phyloP scores from a whole-genome alignment of 2,329 filamentous ascomycete species.

The Leptographium flavum region DNA sequence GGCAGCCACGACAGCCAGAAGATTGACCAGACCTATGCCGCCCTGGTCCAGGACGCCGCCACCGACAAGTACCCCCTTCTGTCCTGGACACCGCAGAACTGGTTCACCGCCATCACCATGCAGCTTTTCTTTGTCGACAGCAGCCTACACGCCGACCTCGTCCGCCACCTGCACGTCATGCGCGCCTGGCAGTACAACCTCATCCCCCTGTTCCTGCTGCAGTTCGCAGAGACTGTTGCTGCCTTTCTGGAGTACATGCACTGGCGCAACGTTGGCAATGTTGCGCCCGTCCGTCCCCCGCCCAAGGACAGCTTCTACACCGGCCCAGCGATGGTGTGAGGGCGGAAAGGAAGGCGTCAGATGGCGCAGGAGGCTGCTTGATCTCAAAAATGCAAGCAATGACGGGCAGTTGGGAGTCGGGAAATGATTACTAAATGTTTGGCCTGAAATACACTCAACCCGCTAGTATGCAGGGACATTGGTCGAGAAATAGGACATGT shows the following conservation, averaged over 20 bases:
- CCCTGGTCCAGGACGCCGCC: slow-evolving; percentile 2
- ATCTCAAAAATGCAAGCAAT: no score
- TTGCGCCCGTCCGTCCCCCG: background rate
- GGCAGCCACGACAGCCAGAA: slow-evolving; percentile 16
- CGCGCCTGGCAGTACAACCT: slow-evolving; percentile 24
- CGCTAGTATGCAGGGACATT: no score
- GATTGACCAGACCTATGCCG: slow-evolving; percentile 17
- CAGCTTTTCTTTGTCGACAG: slow-evolving; percentile 16
- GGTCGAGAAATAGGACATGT: no score
- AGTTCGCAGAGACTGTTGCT: slow-evolving; percentile 10
- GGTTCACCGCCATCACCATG: slow-evolving; percentile 20
- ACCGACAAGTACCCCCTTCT: slow-evolving; percentile 16
- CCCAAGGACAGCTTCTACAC: background rate
- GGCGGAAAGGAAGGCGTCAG: background rate
- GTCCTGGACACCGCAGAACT: slow-evolving; percentile 25
- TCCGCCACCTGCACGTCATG: slow-evolving; percentile 17
- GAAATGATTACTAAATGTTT: no score
- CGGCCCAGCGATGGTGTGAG: background rate
- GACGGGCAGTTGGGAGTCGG: no score
- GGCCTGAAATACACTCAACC: no score
- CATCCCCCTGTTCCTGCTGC: slow-evolving; percentile 15
- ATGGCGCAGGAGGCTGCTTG: no score
- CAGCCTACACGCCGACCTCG: slow-evolving; percentile 13
- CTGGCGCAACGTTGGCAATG: background rate
- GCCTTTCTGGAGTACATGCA: slow-evolving; percentile 6